Evolutionary conservation across 2,329 filamentous ascomycete species (phyloP).

Genomic region (Ceratocystis lukuohia): DNA sequence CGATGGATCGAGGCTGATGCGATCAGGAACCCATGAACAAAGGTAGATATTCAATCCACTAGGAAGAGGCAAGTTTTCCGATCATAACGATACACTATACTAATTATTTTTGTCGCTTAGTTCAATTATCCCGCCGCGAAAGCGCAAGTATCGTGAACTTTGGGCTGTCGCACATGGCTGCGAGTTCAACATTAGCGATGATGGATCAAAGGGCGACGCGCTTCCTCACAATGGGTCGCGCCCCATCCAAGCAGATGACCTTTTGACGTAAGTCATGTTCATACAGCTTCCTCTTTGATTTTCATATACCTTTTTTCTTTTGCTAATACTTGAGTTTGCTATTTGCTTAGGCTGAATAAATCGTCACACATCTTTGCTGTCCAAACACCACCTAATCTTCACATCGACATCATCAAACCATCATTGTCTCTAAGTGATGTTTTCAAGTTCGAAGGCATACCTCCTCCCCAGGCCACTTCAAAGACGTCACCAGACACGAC

Average conservation of each 20-base stretch:
- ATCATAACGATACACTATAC: conserved; percentile 34
- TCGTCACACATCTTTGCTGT: conserved; percentile 17
- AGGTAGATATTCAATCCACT: conserved; percentile 37
- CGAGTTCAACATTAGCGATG: conserved; percentile 18
- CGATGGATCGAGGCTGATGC: conserved; percentile 53
- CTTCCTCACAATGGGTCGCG: conserved; percentile 19
- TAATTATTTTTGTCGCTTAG: conserved; percentile 37
- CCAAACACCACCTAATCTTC: conserved; percentile 17
- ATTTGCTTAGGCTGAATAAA: conserved; percentile 14
- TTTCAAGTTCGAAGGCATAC: conserved; percentile 13
- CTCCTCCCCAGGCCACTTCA: neutral
- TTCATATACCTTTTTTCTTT: neutral
- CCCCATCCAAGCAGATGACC: conserved; percentile 18
- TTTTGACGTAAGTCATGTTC: conserved; percentile 17
- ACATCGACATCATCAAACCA: conserved; percentile 16
- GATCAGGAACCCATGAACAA: conserved; percentile 49
- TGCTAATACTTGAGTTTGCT: neutral
- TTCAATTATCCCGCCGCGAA: conserved; percentile 67
- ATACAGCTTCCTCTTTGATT: neutral
- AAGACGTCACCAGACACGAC: neutral
- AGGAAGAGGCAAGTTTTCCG: conserved; percentile 38
- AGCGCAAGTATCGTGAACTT: conserved; percentile 81
- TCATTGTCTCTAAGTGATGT: conserved; percentile 14
- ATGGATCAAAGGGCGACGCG: conserved; percentile 18
- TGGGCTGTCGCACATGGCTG: conserved; percentile 50